These are phyloP conservation scores for Blastomyces emzantsi DNA, from an alignment of 2,329 filamentous ascomycete genomes.

Conservation along the genomic window DNA sequence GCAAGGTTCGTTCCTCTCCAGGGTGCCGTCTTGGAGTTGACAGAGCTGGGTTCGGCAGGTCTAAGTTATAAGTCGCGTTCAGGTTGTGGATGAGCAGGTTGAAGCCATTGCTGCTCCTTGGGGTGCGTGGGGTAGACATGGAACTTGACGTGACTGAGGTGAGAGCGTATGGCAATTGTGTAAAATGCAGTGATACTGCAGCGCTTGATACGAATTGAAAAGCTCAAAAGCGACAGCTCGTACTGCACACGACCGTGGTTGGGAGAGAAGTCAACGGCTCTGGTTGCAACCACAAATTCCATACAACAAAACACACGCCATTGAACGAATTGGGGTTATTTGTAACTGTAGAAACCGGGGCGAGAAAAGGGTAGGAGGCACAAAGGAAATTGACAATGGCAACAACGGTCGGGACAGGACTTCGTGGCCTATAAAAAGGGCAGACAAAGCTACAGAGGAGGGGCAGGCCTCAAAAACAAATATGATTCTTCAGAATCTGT, in stretches of 20 bases:
- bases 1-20: conserved; percentile 16
- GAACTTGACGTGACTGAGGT: background rate
- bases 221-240: background rate
- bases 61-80: conserved; percentile 28
- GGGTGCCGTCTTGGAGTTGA: conserved; percentile 17
- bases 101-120: conserved; percentile 20
- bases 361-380: background rate
- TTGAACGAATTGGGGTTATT: background rate
- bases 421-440: too few species aligned
- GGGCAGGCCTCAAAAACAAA: background rate
- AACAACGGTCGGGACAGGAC: background rate
- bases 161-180: background rate
- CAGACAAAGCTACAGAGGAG: background rate
- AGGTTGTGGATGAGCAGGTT: conserved; percentile 24
- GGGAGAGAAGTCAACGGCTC: background rate
- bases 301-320: background rate
- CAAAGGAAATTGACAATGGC: background rate
- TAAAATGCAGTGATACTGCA: background rate
- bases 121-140: conserved; percentile 7
- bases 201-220: background rate
- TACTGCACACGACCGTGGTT: background rate
- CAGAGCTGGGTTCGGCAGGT: conserved; percentile 23
- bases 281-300: background rate
- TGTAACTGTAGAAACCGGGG: background rate
- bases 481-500: background rate